A percentile compares a stretch with the other conserved stretches of the same genome.
Conservation (phyloP, 140 eudicot genomes). For the Flaveria floridana region DNA sequence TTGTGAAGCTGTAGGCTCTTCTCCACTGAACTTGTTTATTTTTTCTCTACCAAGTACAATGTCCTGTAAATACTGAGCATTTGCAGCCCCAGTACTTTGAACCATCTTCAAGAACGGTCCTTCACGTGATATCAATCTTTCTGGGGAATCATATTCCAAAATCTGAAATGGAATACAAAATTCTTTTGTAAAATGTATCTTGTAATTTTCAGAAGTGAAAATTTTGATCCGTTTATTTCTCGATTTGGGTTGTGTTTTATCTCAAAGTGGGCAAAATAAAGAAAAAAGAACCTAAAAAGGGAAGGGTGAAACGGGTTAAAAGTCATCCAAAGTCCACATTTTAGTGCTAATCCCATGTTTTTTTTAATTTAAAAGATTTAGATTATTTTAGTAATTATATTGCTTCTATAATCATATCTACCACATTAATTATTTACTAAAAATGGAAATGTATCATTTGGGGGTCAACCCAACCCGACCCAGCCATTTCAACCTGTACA, state of each 20-base stretch:
- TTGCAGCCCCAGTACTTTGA: conserved; percentile 92
- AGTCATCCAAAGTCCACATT: neutral
- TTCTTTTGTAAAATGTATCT: neutral
- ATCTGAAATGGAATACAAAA: conserved; percentile 47
- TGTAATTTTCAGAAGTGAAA: neutral
- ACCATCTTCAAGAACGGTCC: conserved; percentile 93
- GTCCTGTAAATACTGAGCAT: conserved; percentile 74
- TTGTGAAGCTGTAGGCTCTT: conserved; percentile 21
- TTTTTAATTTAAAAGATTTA: neutral
- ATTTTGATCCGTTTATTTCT: neutral
- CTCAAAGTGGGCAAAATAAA: neutral
- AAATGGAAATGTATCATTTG: neutral
- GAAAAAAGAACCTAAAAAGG: neutral
- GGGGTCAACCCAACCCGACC: neutral
- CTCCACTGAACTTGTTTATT: conserved; percentile 36
- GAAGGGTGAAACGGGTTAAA: no score
- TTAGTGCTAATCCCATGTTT: neutral
- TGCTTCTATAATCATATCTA: neutral
- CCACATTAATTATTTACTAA: neutral
- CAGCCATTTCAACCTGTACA: neutral
- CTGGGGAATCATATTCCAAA: conserved; percentile 77
- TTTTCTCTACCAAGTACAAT: conserved; percentile 55
- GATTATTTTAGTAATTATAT: neutral
- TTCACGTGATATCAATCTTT: conserved; percentile 48
- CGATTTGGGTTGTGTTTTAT: neutral